phyloP scores from a whole-genome alignment of 306 rosid genomes.

The Astragalus glycyphyllos region DNA sequence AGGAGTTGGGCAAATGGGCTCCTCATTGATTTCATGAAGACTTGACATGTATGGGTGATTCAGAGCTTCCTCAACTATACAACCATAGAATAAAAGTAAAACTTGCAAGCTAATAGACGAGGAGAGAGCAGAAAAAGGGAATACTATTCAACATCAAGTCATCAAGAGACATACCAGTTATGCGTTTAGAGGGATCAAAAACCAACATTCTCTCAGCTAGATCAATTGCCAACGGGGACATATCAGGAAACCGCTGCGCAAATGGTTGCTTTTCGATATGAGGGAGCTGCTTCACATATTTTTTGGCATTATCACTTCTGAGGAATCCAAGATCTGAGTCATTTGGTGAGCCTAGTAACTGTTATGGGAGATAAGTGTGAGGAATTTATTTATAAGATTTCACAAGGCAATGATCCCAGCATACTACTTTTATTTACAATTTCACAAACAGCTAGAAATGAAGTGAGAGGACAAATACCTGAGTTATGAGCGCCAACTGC shows the following conservation, averaged over 20 bases:
- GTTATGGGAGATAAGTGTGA: conserved; percentile 37
- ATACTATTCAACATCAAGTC: conserved; percentile 22
- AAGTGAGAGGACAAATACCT: conserved; percentile 42
- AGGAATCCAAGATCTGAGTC: conserved; percentile 93
- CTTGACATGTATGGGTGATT: conserved; percentile 86
- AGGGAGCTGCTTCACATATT: conserved; percentile 92
- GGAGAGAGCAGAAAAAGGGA: neutral
- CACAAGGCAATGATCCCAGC: conserved; percentile 21
- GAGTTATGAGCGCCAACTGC: conserved; percentile 55
- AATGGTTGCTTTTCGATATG: conserved; percentile 73
- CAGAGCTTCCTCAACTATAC: conserved; percentile 85
- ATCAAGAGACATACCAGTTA: conserved; percentile 66
- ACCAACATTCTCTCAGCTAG: conserved; percentile 93
- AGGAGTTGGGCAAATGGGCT: conserved; percentile 83
- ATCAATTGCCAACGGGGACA: conserved; percentile 78
- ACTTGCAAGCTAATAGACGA: conserved; percentile 28
- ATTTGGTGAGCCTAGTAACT: conserved; percentile 90
- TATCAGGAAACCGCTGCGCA: conserved; percentile 63
- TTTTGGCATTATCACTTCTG: conserved; percentile 91
- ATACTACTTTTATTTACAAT: conserved; percentile 14
- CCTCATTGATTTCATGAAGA: conserved; percentile 97
- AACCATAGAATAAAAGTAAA: conserved; percentile 35
- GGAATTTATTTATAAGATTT: conserved; percentile 26
- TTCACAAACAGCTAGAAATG: conserved; percentile 6
- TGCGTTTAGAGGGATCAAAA: conserved; percentile 90